A percentile compares a stretch with the other conserved stretches of the same genome.
Evolutionary conservation across 2,329 filamentous ascomycete species (phyloP).

Genomic region (Sphaerulina populicola): DNA sequence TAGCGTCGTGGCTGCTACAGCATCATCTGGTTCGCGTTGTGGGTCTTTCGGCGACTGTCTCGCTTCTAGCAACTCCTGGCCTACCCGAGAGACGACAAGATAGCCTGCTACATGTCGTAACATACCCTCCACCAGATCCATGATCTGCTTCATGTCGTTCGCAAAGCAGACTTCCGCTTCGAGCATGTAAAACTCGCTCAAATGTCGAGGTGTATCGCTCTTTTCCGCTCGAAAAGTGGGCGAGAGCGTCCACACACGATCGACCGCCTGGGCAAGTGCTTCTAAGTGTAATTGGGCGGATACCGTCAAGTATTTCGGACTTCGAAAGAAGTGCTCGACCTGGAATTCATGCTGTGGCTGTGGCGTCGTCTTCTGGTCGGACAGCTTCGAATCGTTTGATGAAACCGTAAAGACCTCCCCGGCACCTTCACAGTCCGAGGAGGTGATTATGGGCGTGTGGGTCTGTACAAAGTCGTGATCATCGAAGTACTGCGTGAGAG

Average conservation of each 20-base stretch:
- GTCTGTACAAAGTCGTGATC: conserved; percentile 66
- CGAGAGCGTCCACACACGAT: conserved; percentile 86
- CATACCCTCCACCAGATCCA: conserved; percentile 73
- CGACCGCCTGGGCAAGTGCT: conserved; percentile 77
- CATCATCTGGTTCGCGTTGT: conserved; percentile 23
- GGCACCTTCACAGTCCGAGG: conserved; percentile 92
- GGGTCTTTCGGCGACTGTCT: conserved; percentile 28
- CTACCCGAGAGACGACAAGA: conserved; percentile 44
- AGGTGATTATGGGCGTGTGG: conserved; percentile 89
- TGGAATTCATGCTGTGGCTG: conserved; percentile 34
- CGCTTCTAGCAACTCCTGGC: conserved; percentile 45
- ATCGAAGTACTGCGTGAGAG: conserved; percentile 67
- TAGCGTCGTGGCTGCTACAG: conserved; percentile 47
- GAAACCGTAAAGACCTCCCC: conserved; percentile 79
- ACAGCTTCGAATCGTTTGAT: conserved; percentile 21
- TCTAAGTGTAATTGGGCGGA: conserved; percentile 92
- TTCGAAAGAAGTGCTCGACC: conserved; percentile 61
- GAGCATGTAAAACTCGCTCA: conserved; percentile 98
- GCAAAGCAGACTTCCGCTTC: conserved; percentile 83
- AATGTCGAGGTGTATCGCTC: conserved; percentile 84
- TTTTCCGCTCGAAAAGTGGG: conserved; percentile 90
- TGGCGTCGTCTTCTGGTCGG: conserved; percentile 32
- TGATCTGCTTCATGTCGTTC: conserved; percentile 60
- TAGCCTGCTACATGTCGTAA: conserved; percentile 51
- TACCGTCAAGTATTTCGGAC: conserved; percentile 89